Evolutionary conservation across 148 eudicot species (phyloP), one percentile per base, ranked within the genome.

Genomic region (Polygonum maritimum): DNA sequence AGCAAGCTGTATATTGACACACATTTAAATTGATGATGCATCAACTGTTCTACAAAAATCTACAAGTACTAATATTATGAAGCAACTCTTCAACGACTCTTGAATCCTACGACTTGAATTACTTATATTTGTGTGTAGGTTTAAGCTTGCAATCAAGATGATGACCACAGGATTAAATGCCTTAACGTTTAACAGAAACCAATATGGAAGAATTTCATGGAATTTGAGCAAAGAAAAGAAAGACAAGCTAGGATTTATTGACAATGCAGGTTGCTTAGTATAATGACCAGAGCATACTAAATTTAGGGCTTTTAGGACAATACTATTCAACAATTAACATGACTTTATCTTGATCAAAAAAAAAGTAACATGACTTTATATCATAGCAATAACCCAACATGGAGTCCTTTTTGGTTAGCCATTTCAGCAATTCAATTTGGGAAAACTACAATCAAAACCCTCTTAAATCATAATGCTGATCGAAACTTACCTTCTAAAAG

Each of bases 401-500:
- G 70, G 70, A 63, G 70, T 40, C 35, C 70, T 63, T 58, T 13
- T 58, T 58, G 6, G 12, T 58, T 1, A 5, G 33, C 65, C 65
- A 58, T 22, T 58, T 58, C 4, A 58, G 36, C 14, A 58, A 31
- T 55, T 55, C 22, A 19, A 7, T n/a, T n/a, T n/a, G n/a, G n/a
- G n/a, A n/a, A n/a, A n/a, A n/a, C n/a, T n/a, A n/a, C n/a, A n/a
- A n/a, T n/a, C n/a, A n/a, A n/a, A n/a, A n/a, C n/a, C n/a, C n/a
- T n/a, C n/a, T n/a, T n/a, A n/a, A n/a, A n/a, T 60, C 38, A 26
- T 10, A 11, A 4, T 8, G 36, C 11, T 60, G 21, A 1, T 10
- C 31, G 73, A 70, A 38, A 70, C 77, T 22, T 87, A 89, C 93
- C 91, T 44, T 89, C 88, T 75, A 83, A 69, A 72, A 89, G 91